Conservation (phyloP, 2,329 filamentous ascomycete species). For the Beauveria varroae region DNA sequence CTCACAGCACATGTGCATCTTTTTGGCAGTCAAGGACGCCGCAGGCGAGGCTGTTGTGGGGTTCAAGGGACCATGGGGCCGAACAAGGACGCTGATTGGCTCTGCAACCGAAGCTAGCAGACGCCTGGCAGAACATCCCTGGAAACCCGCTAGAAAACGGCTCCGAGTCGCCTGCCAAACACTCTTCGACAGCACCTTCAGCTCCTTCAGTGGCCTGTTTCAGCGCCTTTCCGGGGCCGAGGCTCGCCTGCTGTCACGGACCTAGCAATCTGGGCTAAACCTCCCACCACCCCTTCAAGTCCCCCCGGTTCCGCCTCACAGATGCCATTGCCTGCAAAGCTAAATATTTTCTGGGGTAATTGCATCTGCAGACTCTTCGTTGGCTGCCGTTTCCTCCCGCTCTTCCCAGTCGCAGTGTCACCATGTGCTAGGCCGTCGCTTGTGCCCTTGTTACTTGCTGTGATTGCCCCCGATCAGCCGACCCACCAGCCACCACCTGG, state of each 20-base stretch:
- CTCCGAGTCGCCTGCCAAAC: too few relatives aligned
- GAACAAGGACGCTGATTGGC: neutral
- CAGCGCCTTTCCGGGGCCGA: slow-evolving; percentile 5
- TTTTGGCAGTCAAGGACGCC: too few relatives aligned
- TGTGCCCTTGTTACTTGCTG: slow-evolving; percentile 12
- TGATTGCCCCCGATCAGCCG: slow-evolving; percentile 3
- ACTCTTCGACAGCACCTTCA: neutral
- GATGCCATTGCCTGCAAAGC: neutral
- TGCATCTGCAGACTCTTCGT: neutral
- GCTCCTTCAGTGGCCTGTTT: neutral
- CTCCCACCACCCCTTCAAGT: neutral
- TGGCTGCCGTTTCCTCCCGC: neutral
- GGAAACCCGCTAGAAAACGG: too few relatives aligned
- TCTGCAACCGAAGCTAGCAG: neutral
- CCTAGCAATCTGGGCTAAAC: neutral
- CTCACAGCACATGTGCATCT: neutral
- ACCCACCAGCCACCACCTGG: slow-evolving; percentile 3
- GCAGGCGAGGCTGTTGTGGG: neutral
- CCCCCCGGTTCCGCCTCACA: slow-evolving; percentile 6
- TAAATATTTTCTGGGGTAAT: neutral
- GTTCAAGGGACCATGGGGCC: neutral
- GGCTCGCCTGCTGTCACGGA: slow-evolving; percentile 3
- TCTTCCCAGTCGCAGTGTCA: neutral
- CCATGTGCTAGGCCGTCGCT: slow-evolving; percentile 10
- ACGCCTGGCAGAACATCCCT: neutral